Evolutionary conservation across 2,329 filamentous ascomycete genomes (phyloP).

Genomic region (Fusarium nodosum): DNA sequence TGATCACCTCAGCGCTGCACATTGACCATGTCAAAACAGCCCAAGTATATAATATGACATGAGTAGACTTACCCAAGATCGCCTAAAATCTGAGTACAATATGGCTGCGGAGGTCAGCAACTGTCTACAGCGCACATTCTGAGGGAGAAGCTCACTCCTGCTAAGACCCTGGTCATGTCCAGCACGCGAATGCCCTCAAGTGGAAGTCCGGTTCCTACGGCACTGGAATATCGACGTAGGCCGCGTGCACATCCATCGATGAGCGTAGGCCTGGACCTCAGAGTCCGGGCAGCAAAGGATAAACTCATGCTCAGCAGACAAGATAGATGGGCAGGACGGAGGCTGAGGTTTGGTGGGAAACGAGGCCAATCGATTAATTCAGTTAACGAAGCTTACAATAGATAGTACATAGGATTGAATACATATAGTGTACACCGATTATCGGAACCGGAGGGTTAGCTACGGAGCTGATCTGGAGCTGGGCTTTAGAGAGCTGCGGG

Average conservation of each 20-base stretch:
- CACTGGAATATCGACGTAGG: conserved; percentile 52
- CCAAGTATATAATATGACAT: conserved; percentile 8
- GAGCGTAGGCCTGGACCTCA: conserved; percentile 32
- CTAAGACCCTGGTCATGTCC: conserved; percentile 96
- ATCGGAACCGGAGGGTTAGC: conserved; percentile 36
- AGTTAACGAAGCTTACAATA: background rate
- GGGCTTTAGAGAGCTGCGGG: conserved; percentile 31
- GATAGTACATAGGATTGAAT: conserved; percentile 2
- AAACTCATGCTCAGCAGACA: conserved; percentile 34
- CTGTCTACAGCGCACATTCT: background rate
- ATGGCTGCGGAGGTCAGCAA: conserved; percentile 73
- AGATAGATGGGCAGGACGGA: conserved; percentile 2
- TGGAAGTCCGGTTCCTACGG: conserved; percentile 63
- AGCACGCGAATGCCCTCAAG: conserved; percentile 89
- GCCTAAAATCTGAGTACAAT: conserved; percentile 96
- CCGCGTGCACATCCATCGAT: conserved; percentile 37
- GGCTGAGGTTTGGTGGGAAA: conserved; percentile 3
- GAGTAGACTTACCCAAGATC: conserved; percentile 82
- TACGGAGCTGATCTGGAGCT: conserved; percentile 22
- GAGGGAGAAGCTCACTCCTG: conserved; percentile 75
- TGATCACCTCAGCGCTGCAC: conserved; percentile 90
- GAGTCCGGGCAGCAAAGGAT: conserved; percentile 35
- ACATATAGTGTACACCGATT: conserved; percentile 21
- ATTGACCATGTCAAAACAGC: conserved; percentile 30
- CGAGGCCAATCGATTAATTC: conserved; percentile 3